A percentile compares a stretch with the other conserved stretches of the same genome.
Conservation (phyloP, 495 filamentous ascomycete genomes). For the Neurospora sp. region DNA sequence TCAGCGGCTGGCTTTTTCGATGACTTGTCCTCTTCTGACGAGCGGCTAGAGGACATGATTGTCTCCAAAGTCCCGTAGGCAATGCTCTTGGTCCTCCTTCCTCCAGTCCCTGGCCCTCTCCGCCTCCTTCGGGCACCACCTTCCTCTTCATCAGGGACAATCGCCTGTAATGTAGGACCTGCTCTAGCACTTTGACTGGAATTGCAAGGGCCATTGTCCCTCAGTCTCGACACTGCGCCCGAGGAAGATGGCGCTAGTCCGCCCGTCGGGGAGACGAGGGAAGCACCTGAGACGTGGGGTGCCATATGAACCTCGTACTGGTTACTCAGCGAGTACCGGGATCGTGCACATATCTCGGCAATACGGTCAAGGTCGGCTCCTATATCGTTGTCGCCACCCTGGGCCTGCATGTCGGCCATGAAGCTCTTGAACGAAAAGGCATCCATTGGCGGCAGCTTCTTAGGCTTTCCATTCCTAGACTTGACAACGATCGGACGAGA, state of each 20-base stretch:
- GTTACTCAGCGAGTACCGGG: slow-evolving; percentile 44
- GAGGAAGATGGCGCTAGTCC: slow-evolving; percentile 2
- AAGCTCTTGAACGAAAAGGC: slow-evolving; percentile 51
- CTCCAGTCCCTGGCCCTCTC: slow-evolving; percentile 19
- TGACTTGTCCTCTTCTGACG: slow-evolving; percentile 41
- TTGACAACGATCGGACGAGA: slow-evolving; percentile 12
- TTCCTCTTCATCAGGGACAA: slow-evolving; percentile 39
- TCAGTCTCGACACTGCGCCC: slow-evolving; percentile 7
- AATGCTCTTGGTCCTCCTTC: slow-evolving; percentile 27
- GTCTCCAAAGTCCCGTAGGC: slow-evolving; percentile 47
- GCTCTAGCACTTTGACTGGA: slow-evolving; percentile 1
- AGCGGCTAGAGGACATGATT: slow-evolving; percentile 46
- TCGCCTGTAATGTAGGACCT: slow-evolving; percentile 39
- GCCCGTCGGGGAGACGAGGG: slow-evolving; percentile 16
- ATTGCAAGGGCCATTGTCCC: neutral
- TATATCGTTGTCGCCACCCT: slow-evolving; percentile 23
- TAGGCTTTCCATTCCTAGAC: slow-evolving; percentile 4
- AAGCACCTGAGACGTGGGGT: slow-evolving; percentile 39
- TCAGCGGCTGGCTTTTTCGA: slow-evolving; percentile 41
- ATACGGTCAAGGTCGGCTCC: slow-evolving; percentile 44
- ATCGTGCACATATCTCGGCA: slow-evolving; percentile 47
- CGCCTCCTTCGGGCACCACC: slow-evolving; percentile 13
- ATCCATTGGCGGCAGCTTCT: slow-evolving; percentile 40
- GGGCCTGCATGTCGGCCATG: slow-evolving; percentile 36
- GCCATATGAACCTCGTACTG: slow-evolving; percentile 51